Conservation (phyloP, 2,329 filamentous ascomycete genomes). For the Fusarium denticulatum region DNA sequence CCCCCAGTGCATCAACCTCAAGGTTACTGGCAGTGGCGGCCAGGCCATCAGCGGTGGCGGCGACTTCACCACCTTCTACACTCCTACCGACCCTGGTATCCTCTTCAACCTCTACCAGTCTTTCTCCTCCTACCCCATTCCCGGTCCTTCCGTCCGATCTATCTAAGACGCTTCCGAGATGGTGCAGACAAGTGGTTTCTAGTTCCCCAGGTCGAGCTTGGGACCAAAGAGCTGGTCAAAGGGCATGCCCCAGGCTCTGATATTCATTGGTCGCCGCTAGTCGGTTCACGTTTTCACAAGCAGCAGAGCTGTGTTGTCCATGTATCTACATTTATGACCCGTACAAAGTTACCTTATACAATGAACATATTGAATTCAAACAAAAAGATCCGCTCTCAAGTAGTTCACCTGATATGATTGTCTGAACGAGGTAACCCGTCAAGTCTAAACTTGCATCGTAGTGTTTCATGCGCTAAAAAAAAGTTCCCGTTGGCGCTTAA, state of each 20-base stretch:
- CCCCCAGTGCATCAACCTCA: constrained; percentile 63
- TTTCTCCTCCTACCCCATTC: constrained; percentile 46
- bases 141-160: constrained; percentile 40
- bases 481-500: not conserved
- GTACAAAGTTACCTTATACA: constrained; percentile 9
- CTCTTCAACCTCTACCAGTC: constrained; percentile 49
- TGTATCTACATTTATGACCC: constrained; percentile 24
- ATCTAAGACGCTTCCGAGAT: constrained; percentile 11
- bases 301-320: constrained; percentile 26
- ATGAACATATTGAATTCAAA: not conserved
- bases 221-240: constrained; percentile 2
- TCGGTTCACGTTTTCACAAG: constrained; percentile 15
- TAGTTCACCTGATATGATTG: not conserved
- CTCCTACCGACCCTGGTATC: constrained; percentile 47
- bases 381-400: not conserved
- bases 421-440: not conserved
- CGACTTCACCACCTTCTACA: constrained; percentile 51
- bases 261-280: constrained; percentile 20
- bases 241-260: not conserved
- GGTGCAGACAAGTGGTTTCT: constrained; percentile 1
- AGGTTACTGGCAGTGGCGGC: constrained; percentile 54
- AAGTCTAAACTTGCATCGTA: not conserved
- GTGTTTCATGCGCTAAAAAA: not conserved
- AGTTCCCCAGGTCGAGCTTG: not conserved
- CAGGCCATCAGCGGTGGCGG: constrained; percentile 43